These are phyloP conservation scores for Candida gorgasii DNA, from an alignment of 805 yeast genomes.

Conservation along the genomic window DNA sequence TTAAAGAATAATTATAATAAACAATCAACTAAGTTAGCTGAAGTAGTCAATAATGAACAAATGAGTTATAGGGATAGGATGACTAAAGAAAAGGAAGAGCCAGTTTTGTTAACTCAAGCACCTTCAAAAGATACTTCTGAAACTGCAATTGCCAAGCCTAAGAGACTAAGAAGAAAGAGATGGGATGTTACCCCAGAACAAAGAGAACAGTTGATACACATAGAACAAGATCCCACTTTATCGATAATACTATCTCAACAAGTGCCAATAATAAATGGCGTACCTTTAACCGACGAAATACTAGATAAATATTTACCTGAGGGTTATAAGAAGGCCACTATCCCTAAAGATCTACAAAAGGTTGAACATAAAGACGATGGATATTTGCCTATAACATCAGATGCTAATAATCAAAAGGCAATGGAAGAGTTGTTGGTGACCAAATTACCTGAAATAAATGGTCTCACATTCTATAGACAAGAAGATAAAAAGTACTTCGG, in stretches of 20 bases:
- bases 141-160: too few species aligned
- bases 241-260: conserved; percentile 11
- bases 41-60: conserved; percentile 24
- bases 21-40: conserved; percentile 26
- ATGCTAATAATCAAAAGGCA: conserved; percentile 19
- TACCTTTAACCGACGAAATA: conserved; percentile 43
- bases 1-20: conserved; percentile 28
- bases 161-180: conserved; percentile 33
- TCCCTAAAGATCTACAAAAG: conserved; percentile 31
- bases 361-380: not conserved
- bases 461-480: conserved; percentile 66
- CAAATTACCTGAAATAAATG: conserved; percentile 49
- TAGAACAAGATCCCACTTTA: conserved; percentile 2
- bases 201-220: conserved; percentile 17
- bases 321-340: conserved; percentile 47
- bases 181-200: conserved; percentile 49
- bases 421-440: conserved; percentile 20
- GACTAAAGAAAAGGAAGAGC: conserved; percentile 1
- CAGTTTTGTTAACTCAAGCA: too few species aligned
- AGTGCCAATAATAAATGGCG: conserved; percentile 30
- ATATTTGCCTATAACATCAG: conserved; percentile 53
- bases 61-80: conserved; percentile 28
- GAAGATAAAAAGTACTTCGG: conserved; percentile 75
- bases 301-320: conserved; percentile 52
- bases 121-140: not conserved